Evolutionary conservation across 345 rosid genomes (phyloP).

Genomic region (Aethionema arabicum): DNA sequence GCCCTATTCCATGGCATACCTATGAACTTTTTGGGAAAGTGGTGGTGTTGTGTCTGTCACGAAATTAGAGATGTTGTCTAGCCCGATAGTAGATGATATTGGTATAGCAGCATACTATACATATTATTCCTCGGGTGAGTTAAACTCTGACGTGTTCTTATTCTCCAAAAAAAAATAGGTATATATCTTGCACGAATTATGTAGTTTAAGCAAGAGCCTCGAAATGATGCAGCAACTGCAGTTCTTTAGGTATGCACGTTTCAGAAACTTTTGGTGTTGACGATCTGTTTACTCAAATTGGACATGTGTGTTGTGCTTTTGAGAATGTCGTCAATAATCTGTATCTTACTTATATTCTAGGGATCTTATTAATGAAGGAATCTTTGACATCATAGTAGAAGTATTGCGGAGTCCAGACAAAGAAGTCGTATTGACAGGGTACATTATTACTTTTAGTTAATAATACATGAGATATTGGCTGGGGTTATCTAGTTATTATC

Average conservation of each 20-base stretch:
- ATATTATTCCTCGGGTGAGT: constrained; percentile 14
- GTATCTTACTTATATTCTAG: constrained; percentile 42
- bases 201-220: constrained; percentile 77
- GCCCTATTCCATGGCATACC: background rate
- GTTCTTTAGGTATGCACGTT: constrained; percentile 56
- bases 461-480: constrained; percentile 11
- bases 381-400: constrained; percentile 71
- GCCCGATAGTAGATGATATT: constrained; percentile 5
- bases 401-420: constrained; percentile 72
- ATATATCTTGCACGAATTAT: constrained; percentile 79
- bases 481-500: constrained; percentile 5
- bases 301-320: constrained; percentile 13
- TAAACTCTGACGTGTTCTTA: constrained; percentile 27
- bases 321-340: constrained; percentile 8
- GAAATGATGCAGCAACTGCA: constrained; percentile 70
- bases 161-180: constrained; percentile 47
- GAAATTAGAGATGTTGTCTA: constrained; percentile 1
- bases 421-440: constrained; percentile 83
- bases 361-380: constrained; percentile 74
- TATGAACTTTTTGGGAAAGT: constrained; percentile 8
- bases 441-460: constrained; percentile 28
- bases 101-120: constrained; percentile 1
- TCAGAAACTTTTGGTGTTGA: constrained; percentile 17
- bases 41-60: constrained; percentile 6
- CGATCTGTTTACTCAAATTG: constrained; percentile 8